These are phyloP conservation scores for Vanilla planifolia DNA, from an alignment of 106 monocot species.

Conservation along the genomic window DNA sequence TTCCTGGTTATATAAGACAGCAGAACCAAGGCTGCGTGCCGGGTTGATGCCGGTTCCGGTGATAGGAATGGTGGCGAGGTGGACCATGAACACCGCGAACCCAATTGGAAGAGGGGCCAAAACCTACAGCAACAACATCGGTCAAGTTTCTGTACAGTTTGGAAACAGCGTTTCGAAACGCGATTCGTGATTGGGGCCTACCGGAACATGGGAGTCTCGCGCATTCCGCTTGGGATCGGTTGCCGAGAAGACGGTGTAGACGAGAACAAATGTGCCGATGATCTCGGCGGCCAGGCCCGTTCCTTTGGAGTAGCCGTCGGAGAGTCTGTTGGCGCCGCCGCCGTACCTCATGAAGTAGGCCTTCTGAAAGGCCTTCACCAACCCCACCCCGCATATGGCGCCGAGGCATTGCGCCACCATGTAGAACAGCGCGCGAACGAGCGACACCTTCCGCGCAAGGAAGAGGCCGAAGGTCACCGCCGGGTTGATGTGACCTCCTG, in stretches of 20 bases:
- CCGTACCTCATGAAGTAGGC: slow-evolving; percentile 13
- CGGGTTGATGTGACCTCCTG: slow-evolving; percentile 39
- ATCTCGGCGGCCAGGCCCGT: slow-evolving; percentile 18
- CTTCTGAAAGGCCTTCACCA: slow-evolving; percentile 30
- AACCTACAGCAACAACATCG: slow-evolving; percentile 21
- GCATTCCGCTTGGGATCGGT: slow-evolving; percentile 32
- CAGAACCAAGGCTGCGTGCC: slow-evolving; percentile 47
- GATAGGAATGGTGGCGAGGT: slow-evolving; percentile 60
- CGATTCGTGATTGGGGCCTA: no score
- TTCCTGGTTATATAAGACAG: slow-evolving; percentile 41
- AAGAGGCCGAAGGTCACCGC: slow-evolving; percentile 26
- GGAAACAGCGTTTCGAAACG: no score
- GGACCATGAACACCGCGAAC: slow-evolving; percentile 60
- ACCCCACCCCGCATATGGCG: slow-evolving; percentile 38
- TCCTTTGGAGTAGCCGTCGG: slow-evolving; percentile 9
- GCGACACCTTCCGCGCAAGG: slow-evolving; percentile 23
- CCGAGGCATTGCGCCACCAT: slow-evolving; percentile 33
- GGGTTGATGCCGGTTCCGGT: slow-evolving; percentile 62
- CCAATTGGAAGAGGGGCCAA: slow-evolving; percentile 58
- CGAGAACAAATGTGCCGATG: slow-evolving; percentile 27
- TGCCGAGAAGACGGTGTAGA: slow-evolving; percentile 40
- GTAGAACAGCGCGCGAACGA: slow-evolving; percentile 16
- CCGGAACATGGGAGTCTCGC: slow-evolving; percentile 31
- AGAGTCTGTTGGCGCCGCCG: slow-evolving; percentile 17
- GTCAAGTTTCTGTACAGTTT: no score